Evolutionary conservation across 2,329 filamentous ascomycete genomes (phyloP), one percentile per base, ranked within the genome.

Genomic region (Penicillium sp.): DNA sequence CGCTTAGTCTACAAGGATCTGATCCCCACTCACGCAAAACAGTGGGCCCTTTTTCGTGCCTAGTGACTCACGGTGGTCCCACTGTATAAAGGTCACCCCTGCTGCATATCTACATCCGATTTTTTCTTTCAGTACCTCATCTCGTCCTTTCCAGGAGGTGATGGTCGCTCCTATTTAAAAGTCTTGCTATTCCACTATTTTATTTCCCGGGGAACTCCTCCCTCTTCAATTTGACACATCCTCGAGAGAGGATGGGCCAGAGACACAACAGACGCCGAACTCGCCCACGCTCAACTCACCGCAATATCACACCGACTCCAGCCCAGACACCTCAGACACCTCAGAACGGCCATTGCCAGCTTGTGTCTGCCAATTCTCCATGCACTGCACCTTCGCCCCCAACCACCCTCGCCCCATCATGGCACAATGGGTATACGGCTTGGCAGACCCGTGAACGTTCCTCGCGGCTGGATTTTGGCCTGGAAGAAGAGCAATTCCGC

Each of bases 231-330:
- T 42, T 47, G 22, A 50, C 54, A 43, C 22, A 21, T 43, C 49
- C 21, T 51, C 14, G 48, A 16, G 55, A 71, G 56, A 71, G 64
- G 58, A 78, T 78, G 76, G 75, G 76, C 64, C 76, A 78, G 61
- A 75, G 75, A 60, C 76, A 79, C 59, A 79, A 79, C 57, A 70
- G 76, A 69, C 72, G 76, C 58, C 74, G 75, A 47, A 76, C 72
- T 56, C 72, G 76, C 58, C 73, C 24, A 27, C 24, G 73, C 57
- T 72, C 71, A 54, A 71, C 70, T 61, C 70, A 73, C 56, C 64
- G 66, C 60, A 63, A 32, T 11, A 44, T 57, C 10, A 52, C 46
- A 32, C 27, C 45, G 40, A 39, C 40, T 11, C 36, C 57, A 48
- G 45, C 18, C 18, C 18, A 59, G 9, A 40, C 56, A 3, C 53